Base-by-base conservation (phyloP, 2,329 filamentous ascomycete genomes). In the Aspergillus sp. region DNA sequence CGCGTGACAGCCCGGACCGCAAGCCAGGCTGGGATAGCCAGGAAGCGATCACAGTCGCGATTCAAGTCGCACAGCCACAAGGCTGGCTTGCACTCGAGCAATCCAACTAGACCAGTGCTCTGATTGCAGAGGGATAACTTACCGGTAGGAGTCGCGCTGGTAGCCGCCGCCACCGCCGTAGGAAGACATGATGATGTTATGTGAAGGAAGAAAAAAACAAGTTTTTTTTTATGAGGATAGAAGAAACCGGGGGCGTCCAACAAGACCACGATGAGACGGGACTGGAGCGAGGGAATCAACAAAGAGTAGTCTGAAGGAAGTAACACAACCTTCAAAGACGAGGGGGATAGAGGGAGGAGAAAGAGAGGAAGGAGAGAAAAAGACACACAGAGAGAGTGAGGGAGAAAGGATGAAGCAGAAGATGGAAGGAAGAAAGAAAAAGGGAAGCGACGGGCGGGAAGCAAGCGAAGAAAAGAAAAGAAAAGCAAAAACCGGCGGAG, bases 181-280 rank as follows among this genome's bases (percentile, higher is more conserved):
- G 85, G 90, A 90, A 79, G 89, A 90, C 89, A 91, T 91, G 75
- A 73, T 84, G 73, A 64, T 58, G 60, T 70, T 62, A 51, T 36
- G 32, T 36, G 32, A 36, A 36, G 32, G 32, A 36, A 36, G 32
- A 42, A 5, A 53, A 52, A 44, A 51, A 57, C 57, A 36, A 36
- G 32, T 62, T 52, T 60, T 50, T 64, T 60, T 32, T 53, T 32
- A 50, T 58, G 42, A 36, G 23, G 13, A 36, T 36, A 38, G 5
- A 38, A 54, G 36, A 48, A 58, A 49, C 32, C 21, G 23, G 49
- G 47, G 21, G 27, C 39, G 51, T 54, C 42, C 57, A 60, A 62
- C 53, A 21, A 36, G 32, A 13, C 11, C 32, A 36, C 32, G 32
- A 36, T 13, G 49, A 55, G 50, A 38, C 53, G 58, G 58, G 23